phyloP scores from a whole-genome alignment of 1,284 basidiomycete genomes.

The Trichosporon coremiiforme region DNA sequence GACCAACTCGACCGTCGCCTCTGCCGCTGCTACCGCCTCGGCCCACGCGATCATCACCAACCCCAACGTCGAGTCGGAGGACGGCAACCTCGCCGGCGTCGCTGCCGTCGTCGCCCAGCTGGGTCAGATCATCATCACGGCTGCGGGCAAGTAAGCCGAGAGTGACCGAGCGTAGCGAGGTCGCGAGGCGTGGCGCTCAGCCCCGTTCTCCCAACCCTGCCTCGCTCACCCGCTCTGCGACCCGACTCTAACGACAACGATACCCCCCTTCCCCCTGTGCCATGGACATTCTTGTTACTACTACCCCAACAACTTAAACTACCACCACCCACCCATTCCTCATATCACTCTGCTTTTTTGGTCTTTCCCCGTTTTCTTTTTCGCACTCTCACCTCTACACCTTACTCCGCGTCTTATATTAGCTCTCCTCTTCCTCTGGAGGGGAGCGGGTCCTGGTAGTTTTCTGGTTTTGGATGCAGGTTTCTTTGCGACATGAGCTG shows the following conservation, averaged over 20 bases:
- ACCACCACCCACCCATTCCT: not conserved
- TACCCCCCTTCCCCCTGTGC: not conserved
- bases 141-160: slow-evolving; percentile 10
- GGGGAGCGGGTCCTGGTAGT: not conserved
- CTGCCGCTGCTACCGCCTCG: slow-evolving; percentile 6
- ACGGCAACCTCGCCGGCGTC: slow-evolving; percentile 12
- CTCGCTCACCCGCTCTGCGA: not conserved
- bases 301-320: not conserved
- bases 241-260: not conserved
- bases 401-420: not conserved
- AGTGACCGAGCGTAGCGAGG: slow-evolving; percentile 7
- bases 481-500: not conserved
- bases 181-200: not conserved
- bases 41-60: slow-evolving; percentile 13
- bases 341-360: not conserved
- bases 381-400: not conserved
- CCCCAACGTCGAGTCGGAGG: slow-evolving; percentile 8
- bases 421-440: not conserved
- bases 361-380: slow-evolving; percentile 1
- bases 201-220: not conserved
- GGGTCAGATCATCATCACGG: slow-evolving; percentile 9
- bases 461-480: not conserved
- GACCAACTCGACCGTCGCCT: slow-evolving; percentile 16
- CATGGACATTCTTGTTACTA: slow-evolving; percentile 11
- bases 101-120: not conserved